Evolutionary conservation across 345 rosid species (phyloP).

Genomic region (Firmiana major): DNA sequence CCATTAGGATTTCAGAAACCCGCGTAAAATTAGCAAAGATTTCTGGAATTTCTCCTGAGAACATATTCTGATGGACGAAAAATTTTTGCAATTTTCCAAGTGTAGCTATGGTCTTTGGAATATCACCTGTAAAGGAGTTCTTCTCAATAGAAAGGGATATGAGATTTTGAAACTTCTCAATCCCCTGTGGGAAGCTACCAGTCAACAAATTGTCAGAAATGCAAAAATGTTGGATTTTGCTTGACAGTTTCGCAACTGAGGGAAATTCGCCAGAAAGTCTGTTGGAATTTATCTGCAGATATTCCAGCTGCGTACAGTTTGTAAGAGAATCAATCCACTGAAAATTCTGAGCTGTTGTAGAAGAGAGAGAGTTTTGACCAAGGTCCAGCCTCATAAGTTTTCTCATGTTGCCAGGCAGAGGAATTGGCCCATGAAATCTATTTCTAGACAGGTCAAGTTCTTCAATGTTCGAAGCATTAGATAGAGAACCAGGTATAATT

Average conservation of each 20-base stretch:
- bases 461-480: conserved; percentile 21
- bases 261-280: conserved; percentile 14
- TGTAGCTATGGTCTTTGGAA: conserved; percentile 1
- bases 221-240: background rate
- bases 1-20: background rate
- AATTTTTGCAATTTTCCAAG: background rate
- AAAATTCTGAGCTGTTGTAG: conserved; percentile 6
- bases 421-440: conserved; percentile 19
- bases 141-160: background rate
- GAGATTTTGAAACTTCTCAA: conserved; percentile 11
- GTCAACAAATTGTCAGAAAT: background rate
- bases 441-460: conserved; percentile 8
- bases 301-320: conserved; percentile 10
- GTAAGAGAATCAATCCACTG: conserved; percentile 11
- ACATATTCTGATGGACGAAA: background rate
- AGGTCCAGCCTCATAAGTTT: conserved; percentile 1
- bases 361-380: conserved; percentile 5
- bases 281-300: conserved; percentile 2
- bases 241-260: conserved; percentile 10
- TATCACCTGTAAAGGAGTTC: conserved; percentile 5
- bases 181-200: conserved; percentile 9
- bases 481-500: conserved; percentile 9
- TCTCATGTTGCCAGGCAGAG: conserved; percentile 8
- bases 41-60: conserved; percentile 3
- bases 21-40: conserved; percentile 8